These are phyloP conservation scores for Stevia rebaudiana DNA, from an alignment of 140 eudicot genomes.

Conservation along the genomic window DNA sequence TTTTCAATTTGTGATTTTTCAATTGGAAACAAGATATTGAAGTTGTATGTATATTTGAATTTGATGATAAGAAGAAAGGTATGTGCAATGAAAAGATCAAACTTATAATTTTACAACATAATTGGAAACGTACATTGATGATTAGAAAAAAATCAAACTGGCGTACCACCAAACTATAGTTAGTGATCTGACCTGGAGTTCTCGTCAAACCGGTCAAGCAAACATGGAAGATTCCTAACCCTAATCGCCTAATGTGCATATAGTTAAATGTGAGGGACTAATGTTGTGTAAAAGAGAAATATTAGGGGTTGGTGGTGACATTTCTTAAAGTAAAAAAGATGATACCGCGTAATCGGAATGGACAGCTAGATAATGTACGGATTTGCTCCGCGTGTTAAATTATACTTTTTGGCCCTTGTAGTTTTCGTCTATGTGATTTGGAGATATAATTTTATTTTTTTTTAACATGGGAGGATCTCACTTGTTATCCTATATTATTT, in stretches of 20 bases:
- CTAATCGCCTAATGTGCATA: no score
- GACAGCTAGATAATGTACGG: slow-evolving; percentile 8
- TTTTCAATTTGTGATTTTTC: not conserved
- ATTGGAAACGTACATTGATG: no score
- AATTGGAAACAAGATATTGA: not conserved
- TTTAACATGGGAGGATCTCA: no score
- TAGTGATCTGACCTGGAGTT: no score
- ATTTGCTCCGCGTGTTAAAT: not conserved
- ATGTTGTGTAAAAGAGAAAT: slow-evolving; percentile 1
- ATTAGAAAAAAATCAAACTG: no score
- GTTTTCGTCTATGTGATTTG: not conserved
- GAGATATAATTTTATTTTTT: not conserved
- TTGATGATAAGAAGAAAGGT: not conserved
- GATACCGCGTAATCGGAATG: not conserved
- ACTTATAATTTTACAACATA: not conserved
- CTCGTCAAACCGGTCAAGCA: no score
- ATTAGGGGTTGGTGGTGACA: slow-evolving; percentile 15
- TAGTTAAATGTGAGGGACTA: not conserved
- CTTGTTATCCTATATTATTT: no score
- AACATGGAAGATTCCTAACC: no score
- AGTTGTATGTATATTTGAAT: no score
- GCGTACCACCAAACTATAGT: no score
- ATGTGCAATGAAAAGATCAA: no score
- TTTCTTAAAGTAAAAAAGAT: slow-evolving; percentile 9
- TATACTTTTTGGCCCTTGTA: not conserved